Percentiles rank a stretch among this genome's conserved stretches.
phyloP scores from a whole-genome alignment of 2,329 filamentous ascomycete species.

The Calonectria multiphialidica region DNA sequence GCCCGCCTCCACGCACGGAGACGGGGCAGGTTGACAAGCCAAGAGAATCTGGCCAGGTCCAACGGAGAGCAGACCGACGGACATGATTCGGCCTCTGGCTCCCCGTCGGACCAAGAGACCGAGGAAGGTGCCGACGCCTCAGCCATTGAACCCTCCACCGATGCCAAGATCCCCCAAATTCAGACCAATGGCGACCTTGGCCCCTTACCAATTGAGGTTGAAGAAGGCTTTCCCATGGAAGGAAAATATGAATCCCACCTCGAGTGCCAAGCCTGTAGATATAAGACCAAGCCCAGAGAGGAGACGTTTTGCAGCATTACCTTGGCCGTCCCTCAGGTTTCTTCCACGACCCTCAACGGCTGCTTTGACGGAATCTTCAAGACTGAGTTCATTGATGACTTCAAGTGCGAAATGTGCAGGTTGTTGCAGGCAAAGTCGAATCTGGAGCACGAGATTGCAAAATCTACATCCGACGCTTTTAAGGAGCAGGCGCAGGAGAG shows the following conservation, averaged over 20 bases:
- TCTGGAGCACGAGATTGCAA: slow-evolving; percentile 70
- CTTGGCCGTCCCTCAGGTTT: slow-evolving; percentile 87
- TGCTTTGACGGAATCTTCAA: slow-evolving; percentile 97
- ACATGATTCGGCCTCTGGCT: slow-evolving; percentile 18
- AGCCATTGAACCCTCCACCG: slow-evolving; percentile 40
- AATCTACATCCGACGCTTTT: slow-evolving; percentile 64
- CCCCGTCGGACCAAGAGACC: slow-evolving; percentile 20
- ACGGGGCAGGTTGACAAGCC: slow-evolving; percentile 38
- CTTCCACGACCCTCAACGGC: slow-evolving; percentile 82
- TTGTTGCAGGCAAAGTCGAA: slow-evolving; percentile 81
- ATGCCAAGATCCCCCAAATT: slow-evolving; percentile 34
- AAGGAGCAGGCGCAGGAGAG: slow-evolving; percentile 65
- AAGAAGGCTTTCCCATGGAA: slow-evolving; percentile 90
- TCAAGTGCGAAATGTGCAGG: slow-evolving; percentile 93
- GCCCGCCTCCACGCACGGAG: slow-evolving; percentile 71
- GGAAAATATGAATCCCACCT: slow-evolving; percentile 95
- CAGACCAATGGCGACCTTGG: slow-evolving; percentile 27
- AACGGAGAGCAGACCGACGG: slow-evolving; percentile 38
- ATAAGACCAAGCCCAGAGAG: slow-evolving; percentile 85
- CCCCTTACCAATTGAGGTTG: slow-evolving; percentile 56
- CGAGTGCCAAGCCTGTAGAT: slow-evolving; percentile 89
- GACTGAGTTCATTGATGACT: slow-evolving; percentile 96
- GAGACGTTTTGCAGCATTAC: slow-evolving; percentile 94
- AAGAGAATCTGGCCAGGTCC: slow-evolving; percentile 29
- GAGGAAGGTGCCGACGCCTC: slow-evolving; percentile 28